Evolutionary conservation across 148 eudicot genomes (phyloP), one percentile per base, ranked within the genome.

Genomic region (Silene uniflora): DNA sequence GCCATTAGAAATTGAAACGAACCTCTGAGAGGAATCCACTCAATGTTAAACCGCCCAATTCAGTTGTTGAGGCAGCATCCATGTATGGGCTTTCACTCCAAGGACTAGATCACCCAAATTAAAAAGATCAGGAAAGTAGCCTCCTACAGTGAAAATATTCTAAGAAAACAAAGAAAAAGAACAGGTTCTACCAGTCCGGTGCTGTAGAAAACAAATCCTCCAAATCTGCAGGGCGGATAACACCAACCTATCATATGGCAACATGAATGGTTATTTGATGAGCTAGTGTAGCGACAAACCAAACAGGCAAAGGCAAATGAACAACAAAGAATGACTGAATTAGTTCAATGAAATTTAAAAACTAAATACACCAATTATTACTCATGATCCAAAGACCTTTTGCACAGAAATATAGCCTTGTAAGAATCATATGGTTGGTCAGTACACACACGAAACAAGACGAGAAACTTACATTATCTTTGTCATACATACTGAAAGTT

Each of bases 11-110:
- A 2, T 6, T 71, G 35, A 77, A 23, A 23, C 58, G 77, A 73
- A 93, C 97, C 98, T 81, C 66, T 5, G 97, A 90, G 62, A 94
- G 82, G 83, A 94, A 90, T 10, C 96, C 97, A 75, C 90, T 91
- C 67, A 87, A 70, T 49, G 96, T 67, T 10, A 91, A 72, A 49
- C 97, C 89, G 54, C 96, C 97, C 78, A 89, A 79, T 75, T 89
- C 90, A 79, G 85, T 86, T 71, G 83, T 85, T 72, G 89, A 90
- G n/a, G 92, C 93, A 61, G 98, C 93, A 79, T 84, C 91, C 62
- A 69, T 77, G 73, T 89, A 94, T 67, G 96, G 97, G 78, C 87
- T 85, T 79, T 89, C 90, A 80, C 67, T 86, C 96, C 97, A 94
- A 66, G 98, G 98, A 80, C 97, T 91, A 75, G 68, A 82, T 63